phyloP scores from a whole-genome alignment of 176 grass and related monocot species.

The Thalia dealbata region DNA sequence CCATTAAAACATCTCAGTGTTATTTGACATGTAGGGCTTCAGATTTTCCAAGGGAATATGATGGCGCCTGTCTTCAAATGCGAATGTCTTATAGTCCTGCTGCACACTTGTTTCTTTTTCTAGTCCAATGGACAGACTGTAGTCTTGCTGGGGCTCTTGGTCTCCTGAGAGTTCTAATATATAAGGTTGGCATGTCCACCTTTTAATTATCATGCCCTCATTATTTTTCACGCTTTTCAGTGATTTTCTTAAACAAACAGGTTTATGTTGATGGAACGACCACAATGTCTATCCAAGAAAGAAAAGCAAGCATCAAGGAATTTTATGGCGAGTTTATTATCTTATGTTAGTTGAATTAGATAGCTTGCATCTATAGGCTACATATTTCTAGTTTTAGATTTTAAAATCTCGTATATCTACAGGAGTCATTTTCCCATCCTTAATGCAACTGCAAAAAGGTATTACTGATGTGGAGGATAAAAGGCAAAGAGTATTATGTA shows the following conservation, averaged over 20 bases:
- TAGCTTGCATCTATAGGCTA: neutral
- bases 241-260: slow-evolving; percentile 21
- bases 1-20: neutral
- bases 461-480: slow-evolving; percentile 70
- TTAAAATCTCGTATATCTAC: slow-evolving; percentile 22
- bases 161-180: slow-evolving; percentile 72
- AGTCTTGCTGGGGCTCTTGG: slow-evolving; percentile 83
- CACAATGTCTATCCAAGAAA: slow-evolving; percentile 87
- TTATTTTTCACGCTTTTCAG: neutral
- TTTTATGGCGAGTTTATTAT: slow-evolving; percentile 51
- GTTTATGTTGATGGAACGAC: slow-evolving; percentile 87
- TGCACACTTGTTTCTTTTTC: slow-evolving; percentile 86
- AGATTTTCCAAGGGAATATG: slow-evolving; percentile 77
- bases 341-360: neutral
- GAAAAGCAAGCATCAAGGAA: slow-evolving; percentile 83
- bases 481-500: slow-evolving; percentile 60
- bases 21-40: slow-evolving; percentile 37
- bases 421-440: slow-evolving; percentile 86
- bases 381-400: slow-evolving; percentile 20
- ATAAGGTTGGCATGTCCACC: slow-evolving; percentile 35
- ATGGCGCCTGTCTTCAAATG: slow-evolving; percentile 83
- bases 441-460: slow-evolving; percentile 75
- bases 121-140: slow-evolving; percentile 85
- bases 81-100: slow-evolving; percentile 84
- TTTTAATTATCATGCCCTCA: neutral